Conservation (phyloP, 768 basidiomycete species). For the Psilocybe sp. region DNA sequence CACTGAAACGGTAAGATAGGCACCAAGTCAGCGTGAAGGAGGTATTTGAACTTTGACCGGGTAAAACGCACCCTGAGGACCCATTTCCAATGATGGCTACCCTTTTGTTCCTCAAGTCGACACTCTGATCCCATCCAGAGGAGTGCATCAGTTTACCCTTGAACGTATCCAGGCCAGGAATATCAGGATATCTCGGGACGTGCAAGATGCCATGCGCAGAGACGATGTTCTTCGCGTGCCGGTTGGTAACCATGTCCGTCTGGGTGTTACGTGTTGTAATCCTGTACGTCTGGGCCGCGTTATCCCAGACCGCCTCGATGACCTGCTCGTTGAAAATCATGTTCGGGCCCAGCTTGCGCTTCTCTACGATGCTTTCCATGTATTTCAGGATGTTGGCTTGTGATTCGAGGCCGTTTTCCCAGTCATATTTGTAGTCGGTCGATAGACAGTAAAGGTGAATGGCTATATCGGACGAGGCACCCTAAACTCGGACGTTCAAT, state of each 20-base stretch:
- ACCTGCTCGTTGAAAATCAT: slow-evolving; percentile 43
- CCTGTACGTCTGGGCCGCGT: slow-evolving; percentile 29
- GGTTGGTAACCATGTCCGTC: slow-evolving; percentile 23
- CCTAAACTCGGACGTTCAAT: slow-evolving; percentile 19
- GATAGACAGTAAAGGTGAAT: slow-evolving; percentile 44
- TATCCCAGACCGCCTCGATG: slow-evolving; percentile 43
- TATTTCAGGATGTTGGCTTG: slow-evolving; percentile 42
- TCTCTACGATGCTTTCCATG: slow-evolving; percentile 34
- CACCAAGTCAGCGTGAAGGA: too few relatives aligned
- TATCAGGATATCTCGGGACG: slow-evolving; percentile 32
- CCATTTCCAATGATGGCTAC: slow-evolving; percentile 61
- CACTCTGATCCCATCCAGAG: slow-evolving; percentile 40
- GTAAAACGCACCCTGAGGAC: slow-evolving; percentile 39
- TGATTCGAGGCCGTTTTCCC: slow-evolving; percentile 36
- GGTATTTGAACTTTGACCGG: background rate
- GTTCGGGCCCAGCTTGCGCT: slow-evolving; percentile 35
- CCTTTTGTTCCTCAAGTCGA: slow-evolving; percentile 39
- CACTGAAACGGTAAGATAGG: slow-evolving; percentile 24
- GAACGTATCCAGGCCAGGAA: slow-evolving; percentile 36
- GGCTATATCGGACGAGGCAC: slow-evolving; percentile 39
- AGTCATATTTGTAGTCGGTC: slow-evolving; percentile 39
- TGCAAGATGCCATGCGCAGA: slow-evolving; percentile 48
- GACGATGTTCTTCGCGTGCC: slow-evolving; percentile 42
- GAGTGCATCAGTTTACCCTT: slow-evolving; percentile 50
- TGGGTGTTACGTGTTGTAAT: slow-evolving; percentile 30